A percentile compares a stretch with the other conserved stretches of the same genome.
Conservation (phyloP, 257 asterid species). For the Forsythia suspensa region DNA sequence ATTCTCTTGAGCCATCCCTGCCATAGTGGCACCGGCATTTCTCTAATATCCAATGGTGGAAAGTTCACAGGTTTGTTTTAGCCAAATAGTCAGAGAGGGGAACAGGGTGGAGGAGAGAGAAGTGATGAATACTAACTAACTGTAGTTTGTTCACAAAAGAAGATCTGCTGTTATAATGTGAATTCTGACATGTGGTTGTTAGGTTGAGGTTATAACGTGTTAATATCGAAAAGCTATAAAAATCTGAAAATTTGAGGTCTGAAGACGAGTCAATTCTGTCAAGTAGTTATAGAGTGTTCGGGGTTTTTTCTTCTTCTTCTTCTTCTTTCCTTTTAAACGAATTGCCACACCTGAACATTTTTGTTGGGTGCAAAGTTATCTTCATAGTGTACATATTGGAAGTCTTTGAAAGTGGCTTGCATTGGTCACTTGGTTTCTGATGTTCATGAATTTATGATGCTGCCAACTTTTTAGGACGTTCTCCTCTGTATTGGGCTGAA, state of each 20-base stretch:
- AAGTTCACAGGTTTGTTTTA: too few relatives aligned
- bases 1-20: background rate
- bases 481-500: background rate
- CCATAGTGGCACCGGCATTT: background rate
- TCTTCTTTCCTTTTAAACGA: background rate
- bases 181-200: background rate
- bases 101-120: background rate
- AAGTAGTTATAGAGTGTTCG: background rate
- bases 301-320: too few relatives aligned
- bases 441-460: background rate
- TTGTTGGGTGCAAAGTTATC: background rate
- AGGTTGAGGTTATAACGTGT: background rate
- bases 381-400: background rate
- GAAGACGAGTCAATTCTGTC: background rate
- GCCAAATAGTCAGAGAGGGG: background rate
- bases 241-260: background rate
- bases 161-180: background rate
- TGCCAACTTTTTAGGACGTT: slow-evolving; percentile 5
- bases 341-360: background rate
- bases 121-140: background rate
- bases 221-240: background rate
- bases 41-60: background rate
- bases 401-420: background rate
- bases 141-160: background rate
- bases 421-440: background rate